Evolutionary conservation across 148 eudicot species (phyloP).

Genomic region (Camellia sinensis): DNA sequence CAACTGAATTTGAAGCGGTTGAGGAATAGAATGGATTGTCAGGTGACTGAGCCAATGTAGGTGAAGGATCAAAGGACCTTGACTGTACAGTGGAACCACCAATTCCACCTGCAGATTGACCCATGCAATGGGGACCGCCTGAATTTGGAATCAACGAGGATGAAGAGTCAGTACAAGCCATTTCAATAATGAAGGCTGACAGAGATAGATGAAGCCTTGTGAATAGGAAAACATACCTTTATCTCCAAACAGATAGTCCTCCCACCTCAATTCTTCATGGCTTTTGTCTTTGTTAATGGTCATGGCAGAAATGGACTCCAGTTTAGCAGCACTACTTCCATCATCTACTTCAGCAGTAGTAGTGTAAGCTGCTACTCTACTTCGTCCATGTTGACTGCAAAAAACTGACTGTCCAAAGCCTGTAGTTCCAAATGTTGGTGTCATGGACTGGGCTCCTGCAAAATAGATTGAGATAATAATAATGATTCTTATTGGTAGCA

Average conservation of each 20-base stretch:
- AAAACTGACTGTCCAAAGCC: conserved; percentile 5
- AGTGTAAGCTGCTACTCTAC: conserved; percentile 22
- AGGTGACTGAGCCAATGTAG: background rate
- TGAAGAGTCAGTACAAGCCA: background rate
- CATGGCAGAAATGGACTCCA: conserved; percentile 27
- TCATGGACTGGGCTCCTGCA: conserved; percentile 16
- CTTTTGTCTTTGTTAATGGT: conserved; percentile 18
- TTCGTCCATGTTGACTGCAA: conserved; percentile 14
- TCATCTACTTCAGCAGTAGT: conserved; percentile 15
- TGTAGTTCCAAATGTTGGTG: background rate
- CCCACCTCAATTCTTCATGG: conserved; percentile 30
- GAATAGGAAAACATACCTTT: conserved; percentile 32
- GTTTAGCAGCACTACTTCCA: background rate
- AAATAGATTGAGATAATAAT: background rate
- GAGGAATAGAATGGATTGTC: background rate
- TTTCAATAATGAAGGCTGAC: background rate
- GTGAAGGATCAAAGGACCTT: conserved; percentile 11
- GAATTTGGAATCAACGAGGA: background rate
- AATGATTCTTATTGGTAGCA: background rate
- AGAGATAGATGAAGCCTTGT: background rate
- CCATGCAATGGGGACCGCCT: conserved; percentile 5
- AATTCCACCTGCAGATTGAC: conserved; percentile 19
- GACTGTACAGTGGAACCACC: conserved; percentile 5
- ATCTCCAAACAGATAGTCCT: conserved; percentile 22
- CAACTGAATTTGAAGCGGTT: background rate